These are phyloP conservation scores for Mucor mucedo DNA, from an alignment of 371 early-diverging fungal genomes.

Conservation along the genomic window DNA sequence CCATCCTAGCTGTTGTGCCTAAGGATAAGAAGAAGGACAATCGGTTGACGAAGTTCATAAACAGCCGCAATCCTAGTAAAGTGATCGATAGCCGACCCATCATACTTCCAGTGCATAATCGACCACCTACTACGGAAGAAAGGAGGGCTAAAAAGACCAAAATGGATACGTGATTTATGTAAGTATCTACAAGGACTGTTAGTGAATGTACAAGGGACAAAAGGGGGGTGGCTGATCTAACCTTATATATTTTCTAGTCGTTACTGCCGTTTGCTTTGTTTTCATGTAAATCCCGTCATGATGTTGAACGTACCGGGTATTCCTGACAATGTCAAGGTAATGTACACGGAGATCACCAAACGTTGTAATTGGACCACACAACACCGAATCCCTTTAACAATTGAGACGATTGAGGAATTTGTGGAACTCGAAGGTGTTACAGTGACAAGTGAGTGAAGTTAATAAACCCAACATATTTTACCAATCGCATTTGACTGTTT, in stretches of 20 bases:
- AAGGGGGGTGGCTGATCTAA: background rate
- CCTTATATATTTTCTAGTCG: background rate
- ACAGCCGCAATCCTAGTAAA: background rate
- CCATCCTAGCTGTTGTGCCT: background rate
- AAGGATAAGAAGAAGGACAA: background rate
- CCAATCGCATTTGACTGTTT: background rate
- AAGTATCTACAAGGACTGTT: background rate
- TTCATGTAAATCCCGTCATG: background rate
- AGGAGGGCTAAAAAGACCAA: too few relatives aligned
- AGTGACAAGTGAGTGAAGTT: too few relatives aligned
- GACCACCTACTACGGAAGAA: too few relatives aligned
- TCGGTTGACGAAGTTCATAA: background rate
- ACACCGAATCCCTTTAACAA: too few relatives aligned
- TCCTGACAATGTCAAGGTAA: too few relatives aligned
- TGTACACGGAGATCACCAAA: too few relatives aligned
- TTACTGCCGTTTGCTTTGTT: background rate
- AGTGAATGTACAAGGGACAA: too few relatives aligned
- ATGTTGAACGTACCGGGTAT: background rate
- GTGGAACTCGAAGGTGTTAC: too few relatives aligned
- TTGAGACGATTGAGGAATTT: too few relatives aligned
- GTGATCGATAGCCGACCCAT: background rate
- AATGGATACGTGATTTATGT: too few relatives aligned
- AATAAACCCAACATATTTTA: too few relatives aligned
- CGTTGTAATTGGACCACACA: too few relatives aligned
- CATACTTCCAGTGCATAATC: background rate